Conservation (phyloP, 2,329 filamentous ascomycete species). For the Microcyclospora pomicola region DNA sequence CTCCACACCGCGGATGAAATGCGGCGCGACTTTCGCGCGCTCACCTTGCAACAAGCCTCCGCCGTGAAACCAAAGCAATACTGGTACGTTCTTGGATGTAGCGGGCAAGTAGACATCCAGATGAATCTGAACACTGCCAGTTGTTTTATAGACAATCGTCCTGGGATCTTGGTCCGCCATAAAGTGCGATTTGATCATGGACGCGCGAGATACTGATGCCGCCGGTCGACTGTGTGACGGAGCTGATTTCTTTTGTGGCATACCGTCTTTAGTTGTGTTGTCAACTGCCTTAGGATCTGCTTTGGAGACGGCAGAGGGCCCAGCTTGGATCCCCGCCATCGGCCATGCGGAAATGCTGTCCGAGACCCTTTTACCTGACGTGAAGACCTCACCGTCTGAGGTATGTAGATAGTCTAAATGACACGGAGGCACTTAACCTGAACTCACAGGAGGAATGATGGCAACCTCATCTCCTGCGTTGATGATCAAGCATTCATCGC, state of each 20-base stretch:
- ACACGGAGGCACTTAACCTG: constrained; percentile 42
- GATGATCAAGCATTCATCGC: constrained; percentile 38
- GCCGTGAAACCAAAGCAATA: constrained; percentile 13
- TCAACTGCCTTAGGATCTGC: no score
- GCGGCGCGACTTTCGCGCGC: constrained; percentile 11
- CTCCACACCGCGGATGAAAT: constrained; percentile 13
- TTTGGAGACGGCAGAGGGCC: no score
- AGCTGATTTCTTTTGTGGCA: no score
- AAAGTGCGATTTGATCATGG: background rate
- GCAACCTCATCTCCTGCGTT: constrained; percentile 69
- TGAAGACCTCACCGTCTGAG: no score
- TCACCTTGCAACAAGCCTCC: constrained; percentile 20
- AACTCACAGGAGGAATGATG: constrained; percentile 79
- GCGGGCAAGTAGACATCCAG: constrained; percentile 10
- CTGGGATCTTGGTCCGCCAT: constrained; percentile 3
- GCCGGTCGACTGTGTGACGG: no score
- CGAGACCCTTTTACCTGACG: no score
- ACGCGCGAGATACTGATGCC: no score
- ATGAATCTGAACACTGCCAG: constrained; percentile 6
- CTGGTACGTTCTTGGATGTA: constrained; percentile 5
- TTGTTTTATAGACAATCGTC: constrained; percentile 10
- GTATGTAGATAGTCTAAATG: background rate
- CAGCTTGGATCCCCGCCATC: no score
- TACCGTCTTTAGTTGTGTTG: no score
- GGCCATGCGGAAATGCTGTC: no score